phyloP scores from a whole-genome alignment of 2,329 filamentous ascomycete species.

The Periconia sp. region DNA sequence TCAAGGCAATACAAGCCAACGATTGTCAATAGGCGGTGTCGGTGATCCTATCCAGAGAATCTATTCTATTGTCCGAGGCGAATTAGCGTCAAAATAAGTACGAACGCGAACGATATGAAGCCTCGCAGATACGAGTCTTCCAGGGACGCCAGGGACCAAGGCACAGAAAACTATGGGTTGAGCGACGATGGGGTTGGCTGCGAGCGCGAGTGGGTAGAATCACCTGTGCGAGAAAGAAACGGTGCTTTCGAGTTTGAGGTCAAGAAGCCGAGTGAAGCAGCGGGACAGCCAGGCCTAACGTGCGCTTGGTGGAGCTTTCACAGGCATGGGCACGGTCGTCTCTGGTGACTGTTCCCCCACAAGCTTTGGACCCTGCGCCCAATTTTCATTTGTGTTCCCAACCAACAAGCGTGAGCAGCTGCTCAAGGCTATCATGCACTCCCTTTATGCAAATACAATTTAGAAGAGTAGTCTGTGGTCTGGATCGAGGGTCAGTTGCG shows the following conservation, averaged over 20 bases:
- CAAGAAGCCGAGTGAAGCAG: conserved; percentile 5
- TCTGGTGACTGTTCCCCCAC: conserved; percentile 1
- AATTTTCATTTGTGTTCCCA: no score
- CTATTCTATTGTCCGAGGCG: neutral
- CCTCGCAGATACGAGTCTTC: neutral
- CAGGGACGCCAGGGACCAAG: neutral
- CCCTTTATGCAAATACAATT: no score
- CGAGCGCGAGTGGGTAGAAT: neutral
- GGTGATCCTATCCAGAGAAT: no score
- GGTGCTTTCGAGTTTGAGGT: neutral
- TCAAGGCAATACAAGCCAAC: no score
- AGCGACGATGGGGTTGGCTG: neutral
- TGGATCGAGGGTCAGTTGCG: no score
- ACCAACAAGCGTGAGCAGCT: no score
- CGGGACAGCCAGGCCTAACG: neutral
- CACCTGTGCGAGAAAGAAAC: conserved; percentile 1
- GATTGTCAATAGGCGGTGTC: no score
- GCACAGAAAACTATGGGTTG: neutral
- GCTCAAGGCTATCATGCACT: no score
- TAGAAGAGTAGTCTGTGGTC: no score
- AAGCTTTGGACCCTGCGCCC: conserved; percentile 10
- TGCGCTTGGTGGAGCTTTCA: conserved; percentile 16
- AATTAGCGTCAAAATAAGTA: neutral
- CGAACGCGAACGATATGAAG: neutral
- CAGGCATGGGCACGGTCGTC: conserved; percentile 20